Percentiles rank a stretch among this genome's conserved stretches.
These are phyloP conservation scores for Sporisorium reilianum DNA, from an alignment of 1,284 basidiomycete species.

Conservation along the genomic window DNA sequence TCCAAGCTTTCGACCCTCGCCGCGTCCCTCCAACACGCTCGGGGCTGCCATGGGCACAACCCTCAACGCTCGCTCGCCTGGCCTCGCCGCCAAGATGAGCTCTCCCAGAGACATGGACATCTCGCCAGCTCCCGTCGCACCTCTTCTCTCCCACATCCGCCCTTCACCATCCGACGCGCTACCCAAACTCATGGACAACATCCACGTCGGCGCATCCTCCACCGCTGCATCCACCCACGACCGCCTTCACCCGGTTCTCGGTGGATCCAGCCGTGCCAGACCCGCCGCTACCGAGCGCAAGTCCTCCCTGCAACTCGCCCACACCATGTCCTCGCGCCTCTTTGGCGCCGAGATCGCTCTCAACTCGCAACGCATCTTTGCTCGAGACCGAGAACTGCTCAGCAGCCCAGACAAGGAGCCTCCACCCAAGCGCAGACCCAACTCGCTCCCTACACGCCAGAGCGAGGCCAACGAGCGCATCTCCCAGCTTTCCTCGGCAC, in stretches of 20 bases:
- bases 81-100: constrained; percentile 60
- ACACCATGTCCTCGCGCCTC: constrained; percentile 46
- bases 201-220: constrained; percentile 23
- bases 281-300: constrained; percentile 31
- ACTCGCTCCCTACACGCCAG: constrained; percentile 50
- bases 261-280: constrained; percentile 25
- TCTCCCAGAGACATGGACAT: constrained; percentile 66
- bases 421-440: constrained; percentile 55
- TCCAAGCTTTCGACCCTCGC: constrained; percentile 11
- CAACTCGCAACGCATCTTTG: constrained; percentile 43
- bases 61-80: constrained; percentile 52
- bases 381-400: constrained; percentile 28
- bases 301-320: constrained; percentile 28
- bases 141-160: constrained; percentile 9
- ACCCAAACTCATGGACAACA: constrained; percentile 32
- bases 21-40: constrained; percentile 23
- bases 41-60: constrained; percentile 60
- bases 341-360: constrained; percentile 62
- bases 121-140: constrained; percentile 43
- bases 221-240: constrained; percentile 13
- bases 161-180: constrained; percentile 37
- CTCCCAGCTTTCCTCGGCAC: constrained; percentile 35
- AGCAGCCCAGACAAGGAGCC: constrained; percentile 61
- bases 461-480: constrained; percentile 38
- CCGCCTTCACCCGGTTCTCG: constrained; percentile 34